phyloP scores from a whole-genome alignment of 306 rosid species.

The Mimosa pudica region DNA sequence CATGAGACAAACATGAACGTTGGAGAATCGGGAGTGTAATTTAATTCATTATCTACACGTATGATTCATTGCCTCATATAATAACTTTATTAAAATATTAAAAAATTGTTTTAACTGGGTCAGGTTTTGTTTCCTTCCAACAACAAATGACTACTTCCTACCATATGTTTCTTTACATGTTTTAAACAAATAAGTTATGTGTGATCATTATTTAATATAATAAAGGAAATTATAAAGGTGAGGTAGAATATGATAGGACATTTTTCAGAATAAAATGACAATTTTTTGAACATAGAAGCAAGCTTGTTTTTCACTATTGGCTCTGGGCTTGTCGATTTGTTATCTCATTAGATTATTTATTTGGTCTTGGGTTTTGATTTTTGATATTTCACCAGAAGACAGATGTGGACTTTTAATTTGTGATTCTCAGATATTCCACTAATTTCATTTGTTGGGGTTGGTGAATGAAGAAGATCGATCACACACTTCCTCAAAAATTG shows the following conservation, averaged over 20 bases:
- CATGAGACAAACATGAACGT: neutral
- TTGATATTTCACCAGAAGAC: conserved; percentile 13
- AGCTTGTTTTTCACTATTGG: neutral
- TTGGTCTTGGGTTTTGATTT: conserved; percentile 16
- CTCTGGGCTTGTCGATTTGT: neutral
- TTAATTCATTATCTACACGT: neutral
- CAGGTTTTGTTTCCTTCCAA: neutral
- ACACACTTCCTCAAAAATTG: neutral
- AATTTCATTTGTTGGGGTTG: conserved; percentile 26
- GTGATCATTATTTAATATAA: neutral
- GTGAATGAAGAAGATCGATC: conserved; percentile 18
- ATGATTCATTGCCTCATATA: neutral
- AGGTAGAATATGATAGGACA: neutral
- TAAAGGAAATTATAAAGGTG: neutral
- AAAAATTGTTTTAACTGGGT: neutral
- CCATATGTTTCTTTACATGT: neutral
- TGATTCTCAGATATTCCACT: neutral
- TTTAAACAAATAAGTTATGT: neutral
- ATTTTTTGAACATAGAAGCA: neutral
- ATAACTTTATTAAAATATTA: neutral
- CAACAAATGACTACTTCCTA: neutral
- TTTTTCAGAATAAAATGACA: neutral
- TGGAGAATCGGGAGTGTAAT: neutral
- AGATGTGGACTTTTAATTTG: neutral
- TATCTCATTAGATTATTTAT: neutral